These are phyloP conservation scores for Pogostemon cablin DNA, from an alignment of 257 asterid genomes.

Conservation along the genomic window DNA sequence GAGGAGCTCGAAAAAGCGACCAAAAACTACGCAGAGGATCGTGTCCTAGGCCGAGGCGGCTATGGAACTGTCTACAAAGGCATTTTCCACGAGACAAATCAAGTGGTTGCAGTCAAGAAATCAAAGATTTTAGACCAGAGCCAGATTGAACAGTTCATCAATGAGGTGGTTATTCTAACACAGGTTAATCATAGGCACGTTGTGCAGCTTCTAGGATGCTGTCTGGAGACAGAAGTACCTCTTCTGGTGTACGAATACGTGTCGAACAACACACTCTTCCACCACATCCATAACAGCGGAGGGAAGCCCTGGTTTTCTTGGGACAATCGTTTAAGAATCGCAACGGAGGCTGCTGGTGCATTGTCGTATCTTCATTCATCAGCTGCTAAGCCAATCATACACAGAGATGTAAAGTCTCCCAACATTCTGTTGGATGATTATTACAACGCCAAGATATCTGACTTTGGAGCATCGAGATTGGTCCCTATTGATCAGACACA, in stretches of 20 bases:
- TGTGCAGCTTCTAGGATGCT: constrained; percentile 34
- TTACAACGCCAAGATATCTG: constrained; percentile 44
- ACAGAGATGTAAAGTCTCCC: constrained; percentile 25
- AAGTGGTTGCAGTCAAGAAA: constrained; percentile 27
- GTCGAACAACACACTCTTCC: constrained; percentile 27
- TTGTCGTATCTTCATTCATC: constrained; percentile 33
- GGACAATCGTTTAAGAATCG: constrained; percentile 22
- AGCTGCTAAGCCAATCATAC: constrained; percentile 19
- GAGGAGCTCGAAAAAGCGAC: constrained; percentile 35
- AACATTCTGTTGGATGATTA: constrained; percentile 30
- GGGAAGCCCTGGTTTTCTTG: constrained; percentile 28
- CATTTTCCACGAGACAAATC: constrained; percentile 11
- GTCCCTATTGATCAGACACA: constrained; percentile 52
- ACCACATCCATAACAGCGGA: constrained; percentile 27
- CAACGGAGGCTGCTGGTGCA: constrained; percentile 33
- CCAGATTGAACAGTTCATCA: constrained; percentile 33
- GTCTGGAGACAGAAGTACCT: constrained; percentile 36
- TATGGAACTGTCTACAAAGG: constrained; percentile 36
- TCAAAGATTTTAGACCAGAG: constrained; percentile 27
- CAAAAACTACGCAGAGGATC: constrained; percentile 29
- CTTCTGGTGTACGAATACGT: constrained; percentile 30
- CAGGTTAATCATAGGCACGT: constrained; percentile 32
- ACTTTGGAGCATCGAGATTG: constrained; percentile 61
- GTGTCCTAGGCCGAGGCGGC: constrained; percentile 30
- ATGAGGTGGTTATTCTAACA: constrained; percentile 33